These are phyloP conservation scores for Phytophthora pistaciae DNA, from an alignment of 352 stramenopile genomes.

Conservation along the genomic window DNA sequence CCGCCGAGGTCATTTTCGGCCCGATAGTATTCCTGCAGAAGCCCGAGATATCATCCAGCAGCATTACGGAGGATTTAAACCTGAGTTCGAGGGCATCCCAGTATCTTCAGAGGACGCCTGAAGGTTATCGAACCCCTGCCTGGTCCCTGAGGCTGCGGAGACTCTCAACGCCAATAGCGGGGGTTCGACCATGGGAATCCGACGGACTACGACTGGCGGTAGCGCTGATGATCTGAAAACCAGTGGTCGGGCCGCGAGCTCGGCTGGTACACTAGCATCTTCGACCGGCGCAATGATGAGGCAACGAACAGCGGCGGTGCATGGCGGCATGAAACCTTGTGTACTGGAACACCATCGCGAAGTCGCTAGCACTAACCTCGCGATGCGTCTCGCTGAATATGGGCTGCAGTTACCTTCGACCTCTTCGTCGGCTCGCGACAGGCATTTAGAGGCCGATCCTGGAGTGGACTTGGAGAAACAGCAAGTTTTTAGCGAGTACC, in stretches of 20 bases:
- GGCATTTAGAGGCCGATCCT: neutral
- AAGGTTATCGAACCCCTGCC: neutral
- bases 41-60: neutral
- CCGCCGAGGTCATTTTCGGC: neutral
- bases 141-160: no score
- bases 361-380: neutral
- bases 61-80: conserved; percentile 11
- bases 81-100: conserved; percentile 5
- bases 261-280: no score
- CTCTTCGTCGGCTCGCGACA: neutral
- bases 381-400: neutral
- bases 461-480: conserved; percentile 13
- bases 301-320: no score
- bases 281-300: no score
- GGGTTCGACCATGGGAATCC: no score
- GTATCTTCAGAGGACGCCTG: neutral
- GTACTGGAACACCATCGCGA: neutral
- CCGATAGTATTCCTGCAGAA: neutral
- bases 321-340: neutral
- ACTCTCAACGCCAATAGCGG: no score
- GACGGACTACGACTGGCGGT: no score
- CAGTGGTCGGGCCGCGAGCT: neutral
- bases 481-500: conserved; percentile 9
- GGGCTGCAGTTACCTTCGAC: neutral
- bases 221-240: neutral